Conservation (phyloP, 1,284 basidiomycete species). For the Xanthoconium separans region DNA sequence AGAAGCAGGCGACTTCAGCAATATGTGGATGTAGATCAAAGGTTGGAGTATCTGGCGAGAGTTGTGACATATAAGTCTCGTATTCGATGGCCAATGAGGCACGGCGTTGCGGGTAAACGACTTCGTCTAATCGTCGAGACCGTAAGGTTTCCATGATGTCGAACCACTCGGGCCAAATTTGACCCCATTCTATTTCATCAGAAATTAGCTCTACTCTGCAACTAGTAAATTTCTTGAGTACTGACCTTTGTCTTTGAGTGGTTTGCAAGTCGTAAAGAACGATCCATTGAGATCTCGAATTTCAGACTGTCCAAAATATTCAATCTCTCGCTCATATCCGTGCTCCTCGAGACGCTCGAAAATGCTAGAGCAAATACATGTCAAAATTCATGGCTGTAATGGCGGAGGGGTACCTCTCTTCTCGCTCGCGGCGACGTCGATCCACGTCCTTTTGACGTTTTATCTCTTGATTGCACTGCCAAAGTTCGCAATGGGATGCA, state of each 20-base stretch:
- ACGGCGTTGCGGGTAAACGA: background rate
- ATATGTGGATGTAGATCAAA: slow-evolving; percentile 15
- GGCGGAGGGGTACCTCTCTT: background rate
- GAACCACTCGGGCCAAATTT: background rate
- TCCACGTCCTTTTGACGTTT: background rate
- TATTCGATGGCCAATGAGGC: background rate
- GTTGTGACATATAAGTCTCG: background rate
- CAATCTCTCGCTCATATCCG: background rate
- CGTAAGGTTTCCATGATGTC: background rate
- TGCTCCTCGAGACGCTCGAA: background rate
- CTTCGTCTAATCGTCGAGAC: background rate
- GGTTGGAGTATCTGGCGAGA: background rate
- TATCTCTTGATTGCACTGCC: background rate
- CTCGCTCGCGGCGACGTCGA: background rate
- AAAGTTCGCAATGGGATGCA: background rate
- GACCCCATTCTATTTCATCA: background rate
- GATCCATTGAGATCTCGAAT: background rate
- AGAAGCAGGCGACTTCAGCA: background rate
- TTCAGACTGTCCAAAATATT: background rate
- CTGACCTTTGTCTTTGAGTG: background rate
- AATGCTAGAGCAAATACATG: background rate
- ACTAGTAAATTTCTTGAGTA: background rate
- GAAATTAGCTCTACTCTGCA: background rate
- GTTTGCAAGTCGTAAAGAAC: background rate
- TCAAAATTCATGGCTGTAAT: background rate